phyloP scores from a whole-genome alignment of 768 basidiomycete genomes.

The Tephrocybe sp. region DNA sequence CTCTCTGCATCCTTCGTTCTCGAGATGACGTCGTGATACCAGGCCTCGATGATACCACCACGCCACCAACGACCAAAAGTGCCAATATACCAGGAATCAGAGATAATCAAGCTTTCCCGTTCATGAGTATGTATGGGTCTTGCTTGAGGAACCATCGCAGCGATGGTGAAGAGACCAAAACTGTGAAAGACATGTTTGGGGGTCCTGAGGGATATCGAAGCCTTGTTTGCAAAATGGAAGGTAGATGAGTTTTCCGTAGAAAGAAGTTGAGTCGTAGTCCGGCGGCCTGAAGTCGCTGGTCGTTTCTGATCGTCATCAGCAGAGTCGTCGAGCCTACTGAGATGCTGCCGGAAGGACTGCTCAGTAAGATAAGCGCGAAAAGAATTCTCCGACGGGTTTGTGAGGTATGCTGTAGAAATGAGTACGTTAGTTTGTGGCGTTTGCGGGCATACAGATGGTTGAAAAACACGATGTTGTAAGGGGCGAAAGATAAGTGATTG shows the following conservation, averaged over 20 bases:
- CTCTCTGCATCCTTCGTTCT: slow-evolving; percentile 69
- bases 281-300: slow-evolving; percentile 25
- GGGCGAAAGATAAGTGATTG: background rate
- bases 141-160: slow-evolving; percentile 64
- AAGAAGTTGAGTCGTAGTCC: slow-evolving; percentile 25
- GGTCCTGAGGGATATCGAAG: slow-evolving; percentile 89
- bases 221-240: slow-evolving; percentile 90
- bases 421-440: slow-evolving; percentile 15
- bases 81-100: slow-evolving; percentile 88
- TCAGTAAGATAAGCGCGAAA: slow-evolving; percentile 97
- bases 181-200: slow-evolving; percentile 86
- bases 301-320: slow-evolving; percentile 51
- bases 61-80: slow-evolving; percentile 93
- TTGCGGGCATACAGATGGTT: background rate
- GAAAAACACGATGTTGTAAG: background rate
- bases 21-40: slow-evolving; percentile 70
- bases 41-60: slow-evolving; percentile 77
- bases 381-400: slow-evolving; percentile 91
- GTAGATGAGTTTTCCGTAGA: slow-evolving; percentile 42
- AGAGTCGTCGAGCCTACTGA: slow-evolving; percentile 78
- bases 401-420: slow-evolving; percentile 74
- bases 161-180: slow-evolving; percentile 87
- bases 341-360: slow-evolving; percentile 92
- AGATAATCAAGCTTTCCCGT: slow-evolving; percentile 51
- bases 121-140: slow-evolving; percentile 37